phyloP scores from a whole-genome alignment of 1,284 basidiomycete genomes.

The Apiotrichum laibachii region DNA sequence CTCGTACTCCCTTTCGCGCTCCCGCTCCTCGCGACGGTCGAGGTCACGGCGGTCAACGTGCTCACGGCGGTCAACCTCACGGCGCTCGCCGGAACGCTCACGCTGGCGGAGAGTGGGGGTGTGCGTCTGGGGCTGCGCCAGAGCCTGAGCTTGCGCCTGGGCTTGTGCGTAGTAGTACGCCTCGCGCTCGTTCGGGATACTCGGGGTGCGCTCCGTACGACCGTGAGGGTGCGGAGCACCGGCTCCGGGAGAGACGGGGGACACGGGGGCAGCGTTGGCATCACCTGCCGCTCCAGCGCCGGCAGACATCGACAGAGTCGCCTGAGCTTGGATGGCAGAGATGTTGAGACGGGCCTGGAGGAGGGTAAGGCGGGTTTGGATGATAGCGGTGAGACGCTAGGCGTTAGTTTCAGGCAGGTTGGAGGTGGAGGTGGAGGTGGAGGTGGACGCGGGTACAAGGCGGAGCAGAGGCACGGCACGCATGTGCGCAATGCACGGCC shows the following conservation, averaged over 20 bases:
- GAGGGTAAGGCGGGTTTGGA: slow-evolving; percentile 46
- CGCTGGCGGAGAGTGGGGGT: no score
- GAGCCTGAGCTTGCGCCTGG: no score
- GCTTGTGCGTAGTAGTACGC: no score
- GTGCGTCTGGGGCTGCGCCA: no score
- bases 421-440: not conserved
- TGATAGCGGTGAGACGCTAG: slow-evolving; percentile 43
- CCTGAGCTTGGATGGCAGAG: slow-evolving; percentile 19
- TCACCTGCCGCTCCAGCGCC: not conserved
- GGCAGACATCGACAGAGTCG: slow-evolving; percentile 2
- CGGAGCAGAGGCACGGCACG: not conserved
- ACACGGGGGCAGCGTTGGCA: not conserved
- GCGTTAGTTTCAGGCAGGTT: not conserved
- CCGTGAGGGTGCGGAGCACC: no score
- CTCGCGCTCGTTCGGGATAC: no score
- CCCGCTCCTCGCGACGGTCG: no score
- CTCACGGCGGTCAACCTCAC: no score
- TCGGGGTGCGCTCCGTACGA: no score
- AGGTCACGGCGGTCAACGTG: no score
- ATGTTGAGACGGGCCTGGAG: slow-evolving; percentile 43
- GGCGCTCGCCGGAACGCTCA: no score
- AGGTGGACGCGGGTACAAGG: not conserved
- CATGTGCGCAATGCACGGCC: no score
- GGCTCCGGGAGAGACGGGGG: not conserved
- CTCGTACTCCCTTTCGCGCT: slow-evolving; percentile 1